phyloP scores from a whole-genome alignment of 495 filamentous ascomycete genomes.

The Penicillium atrosanguineum region DNA sequence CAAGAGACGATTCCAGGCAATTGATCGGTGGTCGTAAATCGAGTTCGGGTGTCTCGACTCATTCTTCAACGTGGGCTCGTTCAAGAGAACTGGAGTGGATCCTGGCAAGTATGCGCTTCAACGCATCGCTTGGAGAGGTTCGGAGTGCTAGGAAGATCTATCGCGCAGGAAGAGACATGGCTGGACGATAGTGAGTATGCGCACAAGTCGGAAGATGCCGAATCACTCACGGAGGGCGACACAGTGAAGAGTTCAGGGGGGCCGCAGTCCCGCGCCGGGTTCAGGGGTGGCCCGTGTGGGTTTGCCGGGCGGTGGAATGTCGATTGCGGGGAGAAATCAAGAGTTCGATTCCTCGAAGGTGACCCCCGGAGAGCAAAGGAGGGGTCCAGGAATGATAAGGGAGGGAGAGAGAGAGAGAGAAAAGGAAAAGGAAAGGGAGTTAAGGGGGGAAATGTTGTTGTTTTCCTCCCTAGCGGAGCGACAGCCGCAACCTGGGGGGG shows the following conservation, averaged over 20 bases:
- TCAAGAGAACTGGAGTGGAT: background rate
- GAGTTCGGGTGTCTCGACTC: slow-evolving; percentile 6
- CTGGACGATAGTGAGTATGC: background rate
- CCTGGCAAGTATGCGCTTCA: background rate
- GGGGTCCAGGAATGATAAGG: background rate
- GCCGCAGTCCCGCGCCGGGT: slow-evolving; percentile 6
- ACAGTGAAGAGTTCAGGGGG: slow-evolving; percentile 7
- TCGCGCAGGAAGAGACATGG: slow-evolving; percentile 14
- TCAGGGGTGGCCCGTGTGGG: slow-evolving; percentile 18
- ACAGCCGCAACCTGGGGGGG: background rate
- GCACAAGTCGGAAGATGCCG: background rate
- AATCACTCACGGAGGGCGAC: background rate
- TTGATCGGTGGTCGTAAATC: slow-evolving; percentile 5
- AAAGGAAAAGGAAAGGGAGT: background rate
- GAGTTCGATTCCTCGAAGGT: background rate
- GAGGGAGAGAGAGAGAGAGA: no score
- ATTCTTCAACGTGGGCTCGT: slow-evolving; percentile 9
- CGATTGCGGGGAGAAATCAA: background rate
- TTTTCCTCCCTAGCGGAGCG: slow-evolving; percentile 5
- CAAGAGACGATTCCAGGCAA: background rate
- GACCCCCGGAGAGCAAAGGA: background rate
- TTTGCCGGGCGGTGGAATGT: slow-evolving; percentile 10
- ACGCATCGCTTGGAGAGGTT: slow-evolving; percentile 10
- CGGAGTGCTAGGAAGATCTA: slow-evolving; percentile 5
- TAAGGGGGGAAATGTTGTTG: background rate